Conservation (phyloP, 106 monocot genomes). For the Dendrobium huoshanense region DNA sequence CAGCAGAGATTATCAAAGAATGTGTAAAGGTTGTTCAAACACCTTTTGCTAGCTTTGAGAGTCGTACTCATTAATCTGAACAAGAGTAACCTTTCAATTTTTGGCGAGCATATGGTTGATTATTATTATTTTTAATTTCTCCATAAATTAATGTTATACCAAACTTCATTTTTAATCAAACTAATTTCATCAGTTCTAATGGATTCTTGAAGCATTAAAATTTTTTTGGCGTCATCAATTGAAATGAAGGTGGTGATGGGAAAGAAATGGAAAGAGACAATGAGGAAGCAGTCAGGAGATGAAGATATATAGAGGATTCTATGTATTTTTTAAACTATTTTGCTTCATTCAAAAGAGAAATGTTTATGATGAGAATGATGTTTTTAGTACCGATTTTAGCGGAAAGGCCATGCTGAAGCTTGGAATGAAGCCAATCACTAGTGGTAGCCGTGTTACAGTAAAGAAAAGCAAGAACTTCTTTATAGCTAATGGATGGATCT, state of each 20-base stretch:
- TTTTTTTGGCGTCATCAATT: background rate
- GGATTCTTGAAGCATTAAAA: background rate
- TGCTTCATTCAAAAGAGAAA: too few relatives aligned
- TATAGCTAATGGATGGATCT: too few relatives aligned
- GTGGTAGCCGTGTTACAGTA: constrained; percentile 23
- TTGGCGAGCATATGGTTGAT: background rate
- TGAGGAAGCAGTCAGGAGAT: too few relatives aligned
- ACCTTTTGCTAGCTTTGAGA: background rate
- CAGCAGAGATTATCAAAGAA: background rate
- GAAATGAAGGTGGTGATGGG: background rate
- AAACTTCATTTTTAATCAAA: background rate
- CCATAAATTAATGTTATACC: background rate
- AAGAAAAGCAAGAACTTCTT: constrained; percentile 15
- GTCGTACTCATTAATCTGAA: background rate
- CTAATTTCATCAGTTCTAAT: background rate
- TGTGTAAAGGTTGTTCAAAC: background rate
- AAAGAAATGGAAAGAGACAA: background rate
- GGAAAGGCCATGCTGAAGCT: constrained; percentile 25
- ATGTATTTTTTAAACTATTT: too few relatives aligned
- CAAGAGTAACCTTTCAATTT: background rate
- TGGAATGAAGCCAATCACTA: constrained; percentile 26
- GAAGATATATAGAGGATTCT: too few relatives aligned
- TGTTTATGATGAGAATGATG: too few relatives aligned
- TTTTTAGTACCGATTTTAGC: background rate
- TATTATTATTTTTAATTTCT: background rate